Percentiles rank a stretch among this genome's conserved stretches.
phyloP scores from a whole-genome alignment of 1,139 yeast species.

The Diutina siamensis region DNA sequence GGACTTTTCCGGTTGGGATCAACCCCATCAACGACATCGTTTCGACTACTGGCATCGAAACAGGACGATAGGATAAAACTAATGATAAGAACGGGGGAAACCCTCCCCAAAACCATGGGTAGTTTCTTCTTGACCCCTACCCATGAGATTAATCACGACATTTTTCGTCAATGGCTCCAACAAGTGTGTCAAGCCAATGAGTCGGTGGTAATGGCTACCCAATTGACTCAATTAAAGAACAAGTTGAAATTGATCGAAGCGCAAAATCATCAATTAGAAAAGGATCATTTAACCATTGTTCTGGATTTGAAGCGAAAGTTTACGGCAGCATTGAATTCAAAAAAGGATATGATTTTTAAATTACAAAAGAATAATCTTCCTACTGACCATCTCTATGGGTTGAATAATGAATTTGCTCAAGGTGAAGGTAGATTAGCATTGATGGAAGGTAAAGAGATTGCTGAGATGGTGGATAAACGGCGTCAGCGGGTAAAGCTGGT shows the following conservation, averaged over 20 bases:
- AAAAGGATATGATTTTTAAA: slow-evolving; percentile 26
- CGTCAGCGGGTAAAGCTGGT: not conserved
- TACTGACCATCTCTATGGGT: slow-evolving; percentile 11
- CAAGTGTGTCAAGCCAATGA: not conserved
- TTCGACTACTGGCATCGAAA: not conserved
- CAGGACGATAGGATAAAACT: not conserved
- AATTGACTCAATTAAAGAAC: not conserved
- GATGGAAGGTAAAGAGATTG: slow-evolving; percentile 5
- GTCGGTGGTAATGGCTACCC: not conserved
- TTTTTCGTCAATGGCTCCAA: not conserved
- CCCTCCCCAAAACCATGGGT: not conserved
- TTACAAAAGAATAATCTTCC: slow-evolving; percentile 12
- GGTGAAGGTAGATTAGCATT: not conserved
- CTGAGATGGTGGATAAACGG: not conserved
- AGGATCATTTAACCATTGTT: slow-evolving; percentile 18
- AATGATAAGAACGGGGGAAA: not conserved
- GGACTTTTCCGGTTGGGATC: not conserved
- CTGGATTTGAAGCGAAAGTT: slow-evolving; percentile 27
- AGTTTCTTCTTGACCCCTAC: not conserved
- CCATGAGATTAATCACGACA: not conserved
- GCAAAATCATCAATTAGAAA: slow-evolving; percentile 13
- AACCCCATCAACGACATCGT: not conserved
- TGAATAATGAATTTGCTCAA: slow-evolving; percentile 15
- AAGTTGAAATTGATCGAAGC: slow-evolving; percentile 7
- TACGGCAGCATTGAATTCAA: slow-evolving; percentile 23